Percentiles rank a stretch among this genome's conserved stretches.
These are phyloP conservation scores for Blastocrithidia nonstop DNA, from an alignment of 208 protist genomes.

Conservation along the genomic window DNA sequence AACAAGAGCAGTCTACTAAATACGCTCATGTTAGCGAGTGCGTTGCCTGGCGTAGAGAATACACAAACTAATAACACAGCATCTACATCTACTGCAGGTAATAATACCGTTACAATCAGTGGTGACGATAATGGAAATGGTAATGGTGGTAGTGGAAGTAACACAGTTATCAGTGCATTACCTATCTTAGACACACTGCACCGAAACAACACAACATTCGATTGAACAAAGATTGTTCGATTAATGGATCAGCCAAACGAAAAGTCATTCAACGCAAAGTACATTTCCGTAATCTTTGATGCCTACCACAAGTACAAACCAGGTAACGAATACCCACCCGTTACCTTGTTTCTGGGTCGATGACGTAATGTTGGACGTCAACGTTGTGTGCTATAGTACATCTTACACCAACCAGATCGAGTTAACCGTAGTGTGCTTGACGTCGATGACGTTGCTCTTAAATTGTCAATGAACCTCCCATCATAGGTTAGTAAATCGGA, in stretches of 20 bases:
- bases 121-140: conserved; percentile 34
- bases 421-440: conserved; percentile 47
- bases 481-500: conserved; percentile 14
- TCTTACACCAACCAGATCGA: conserved; percentile 68
- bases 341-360: conserved; percentile 59
- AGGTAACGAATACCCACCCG: conserved; percentile 47
- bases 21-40: conserved; percentile 35
- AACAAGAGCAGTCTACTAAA: conserved; percentile 65
- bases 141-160: conserved; percentile 30
- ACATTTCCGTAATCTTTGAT: conserved; percentile 75
- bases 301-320: conserved; percentile 71
- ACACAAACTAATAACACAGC: too few relatives aligned
- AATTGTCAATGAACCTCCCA: neutral
- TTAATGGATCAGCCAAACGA: conserved; percentile 51
- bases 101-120: too few relatives aligned
- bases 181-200: conserved; percentile 58
- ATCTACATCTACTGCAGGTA: too few relatives aligned
- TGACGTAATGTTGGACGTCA: conserved; percentile 68
- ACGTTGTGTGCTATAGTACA: conserved; percentile 61
- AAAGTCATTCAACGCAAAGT: conserved; percentile 46
- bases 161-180: conserved; percentile 48
- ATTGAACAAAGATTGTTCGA: conserved; percentile 67
- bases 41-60: too few relatives aligned
- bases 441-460: neutral
- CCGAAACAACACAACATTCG: conserved; percentile 22